Conservation (phyloP, 768 basidiomycete genomes). For the Leucosporidium creatinivorum region DNA sequence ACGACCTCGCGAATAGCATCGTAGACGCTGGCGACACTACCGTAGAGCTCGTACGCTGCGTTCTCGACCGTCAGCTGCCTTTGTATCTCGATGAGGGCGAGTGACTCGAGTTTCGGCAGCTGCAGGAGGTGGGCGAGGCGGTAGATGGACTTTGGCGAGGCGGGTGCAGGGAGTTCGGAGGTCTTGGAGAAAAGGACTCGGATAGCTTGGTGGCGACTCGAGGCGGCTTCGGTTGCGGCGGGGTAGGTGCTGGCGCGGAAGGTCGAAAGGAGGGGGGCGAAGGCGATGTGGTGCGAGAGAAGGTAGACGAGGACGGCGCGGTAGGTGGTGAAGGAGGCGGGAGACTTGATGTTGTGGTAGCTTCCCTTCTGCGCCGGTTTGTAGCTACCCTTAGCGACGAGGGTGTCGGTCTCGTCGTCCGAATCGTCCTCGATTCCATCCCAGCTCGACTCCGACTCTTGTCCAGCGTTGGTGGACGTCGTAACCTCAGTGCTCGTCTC, state of each 20-base stretch:
- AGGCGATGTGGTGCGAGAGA: neutral
- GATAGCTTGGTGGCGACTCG: neutral
- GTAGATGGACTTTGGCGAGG: constrained; percentile 8
- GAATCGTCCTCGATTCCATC: neutral
- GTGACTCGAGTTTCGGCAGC: neutral
- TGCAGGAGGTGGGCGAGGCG: constrained; percentile 1
- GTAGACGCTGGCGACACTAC: neutral
- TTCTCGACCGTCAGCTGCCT: neutral
- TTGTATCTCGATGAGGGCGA: neutral
- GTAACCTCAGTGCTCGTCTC: no score
- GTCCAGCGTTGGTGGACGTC: no score
- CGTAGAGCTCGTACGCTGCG: neutral
- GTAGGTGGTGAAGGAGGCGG: constrained; percentile 1
- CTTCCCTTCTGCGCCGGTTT: neutral
- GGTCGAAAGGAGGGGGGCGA: neutral
- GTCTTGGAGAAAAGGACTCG: neutral
- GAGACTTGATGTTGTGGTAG: neutral
- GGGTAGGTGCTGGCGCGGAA: neutral
- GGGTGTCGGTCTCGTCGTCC: neutral
- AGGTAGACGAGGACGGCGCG: constrained; percentile 3
- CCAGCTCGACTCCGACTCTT: no score
- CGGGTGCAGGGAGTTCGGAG: neutral
- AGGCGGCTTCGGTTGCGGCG: no score
- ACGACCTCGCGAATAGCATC: neutral
- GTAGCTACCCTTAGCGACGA: neutral